Percentiles rank a stretch among this genome's conserved stretches.
These are phyloP conservation scores for Avena sativa DNA, from an alignment of 176 grass and related monocot species.

Conservation along the genomic window DNA sequence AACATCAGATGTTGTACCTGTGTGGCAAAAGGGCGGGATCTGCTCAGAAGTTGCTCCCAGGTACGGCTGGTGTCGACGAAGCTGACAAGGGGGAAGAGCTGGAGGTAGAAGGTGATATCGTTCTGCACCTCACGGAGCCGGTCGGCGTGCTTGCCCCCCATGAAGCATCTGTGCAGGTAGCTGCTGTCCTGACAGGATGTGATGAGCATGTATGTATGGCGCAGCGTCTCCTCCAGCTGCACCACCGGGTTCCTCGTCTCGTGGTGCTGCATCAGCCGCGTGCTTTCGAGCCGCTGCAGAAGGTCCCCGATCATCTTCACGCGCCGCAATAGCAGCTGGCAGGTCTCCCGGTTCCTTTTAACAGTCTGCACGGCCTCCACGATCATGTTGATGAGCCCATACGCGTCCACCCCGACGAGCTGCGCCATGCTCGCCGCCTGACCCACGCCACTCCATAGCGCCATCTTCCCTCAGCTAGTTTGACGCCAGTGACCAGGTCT, in stretches of 20 bases:
- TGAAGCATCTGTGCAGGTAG: slow-evolving; percentile 62
- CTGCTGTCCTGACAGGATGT: slow-evolving; percentile 57
- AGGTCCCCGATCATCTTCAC: slow-evolving; percentile 69
- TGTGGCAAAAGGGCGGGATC: slow-evolving; percentile 2
- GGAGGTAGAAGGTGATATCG: slow-evolving; percentile 73
- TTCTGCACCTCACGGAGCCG: slow-evolving; percentile 67
- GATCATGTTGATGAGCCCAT: slow-evolving; percentile 66
- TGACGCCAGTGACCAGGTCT: not conserved
- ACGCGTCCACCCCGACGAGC: slow-evolving; percentile 68
- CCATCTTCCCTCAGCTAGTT: slow-evolving; percentile 40
- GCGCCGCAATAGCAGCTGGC: slow-evolving; percentile 59
- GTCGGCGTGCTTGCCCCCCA: slow-evolving; percentile 64
- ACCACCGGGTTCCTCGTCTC: slow-evolving; percentile 68
- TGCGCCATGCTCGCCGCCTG: slow-evolving; percentile 63
- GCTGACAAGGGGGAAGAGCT: slow-evolving; percentile 67
- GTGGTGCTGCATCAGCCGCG: slow-evolving; percentile 57
- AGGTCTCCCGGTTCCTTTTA: slow-evolving; percentile 59
- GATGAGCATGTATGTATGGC: slow-evolving; percentile 55
- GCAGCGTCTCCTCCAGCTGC: slow-evolving; percentile 63
- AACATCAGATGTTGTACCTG: slow-evolving; percentile 44
- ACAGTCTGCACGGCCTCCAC: slow-evolving; percentile 53
- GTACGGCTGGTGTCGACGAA: slow-evolving; percentile 61
- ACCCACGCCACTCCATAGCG: slow-evolving; percentile 24
- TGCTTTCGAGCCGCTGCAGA: slow-evolving; percentile 55
- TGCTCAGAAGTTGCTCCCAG: slow-evolving; percentile 40